Evolutionary conservation across 345 rosid genomes (phyloP).

Genomic region (Angophora floribunda): DNA sequence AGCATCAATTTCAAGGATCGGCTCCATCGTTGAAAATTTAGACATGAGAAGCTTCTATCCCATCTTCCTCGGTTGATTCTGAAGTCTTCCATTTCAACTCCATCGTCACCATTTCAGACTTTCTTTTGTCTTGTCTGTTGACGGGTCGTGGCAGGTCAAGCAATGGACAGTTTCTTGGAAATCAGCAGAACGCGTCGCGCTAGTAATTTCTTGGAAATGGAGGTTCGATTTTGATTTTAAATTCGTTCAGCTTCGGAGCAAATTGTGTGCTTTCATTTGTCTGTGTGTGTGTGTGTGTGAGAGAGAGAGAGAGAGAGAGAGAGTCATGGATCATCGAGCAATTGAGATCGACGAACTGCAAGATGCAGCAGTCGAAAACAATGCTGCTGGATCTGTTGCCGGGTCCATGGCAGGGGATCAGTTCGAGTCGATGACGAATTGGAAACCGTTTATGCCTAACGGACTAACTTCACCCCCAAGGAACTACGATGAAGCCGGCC

Average conservation of each 20-base stretch:
- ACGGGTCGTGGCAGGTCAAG: background rate
- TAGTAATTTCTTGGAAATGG: background rate
- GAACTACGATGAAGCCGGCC: background rate
- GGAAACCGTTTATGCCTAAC: background rate
- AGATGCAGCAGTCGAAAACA: background rate
- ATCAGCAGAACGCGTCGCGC: background rate
- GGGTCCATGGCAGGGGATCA: background rate
- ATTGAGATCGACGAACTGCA: background rate
- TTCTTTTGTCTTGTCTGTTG: background rate
- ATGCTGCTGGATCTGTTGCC: accelerated
- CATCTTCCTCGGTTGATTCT: background rate
- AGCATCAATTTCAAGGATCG: background rate
- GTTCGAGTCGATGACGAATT: background rate
- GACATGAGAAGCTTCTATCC: background rate
- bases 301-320: background rate
- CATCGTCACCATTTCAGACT: background rate
- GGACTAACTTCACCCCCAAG: background rate
- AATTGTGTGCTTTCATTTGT: constrained; percentile 4
- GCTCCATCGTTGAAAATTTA: background rate
- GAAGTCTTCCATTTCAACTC: background rate
- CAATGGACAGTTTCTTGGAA: background rate
- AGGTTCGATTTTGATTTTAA: background rate
- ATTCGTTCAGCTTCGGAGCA: background rate
- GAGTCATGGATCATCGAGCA: background rate
- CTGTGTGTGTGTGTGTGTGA: too few relatives aligned